These are phyloP conservation scores for Adansonia gregorii DNA, from an alignment of 441 rosid genomes.

Conservation along the genomic window DNA sequence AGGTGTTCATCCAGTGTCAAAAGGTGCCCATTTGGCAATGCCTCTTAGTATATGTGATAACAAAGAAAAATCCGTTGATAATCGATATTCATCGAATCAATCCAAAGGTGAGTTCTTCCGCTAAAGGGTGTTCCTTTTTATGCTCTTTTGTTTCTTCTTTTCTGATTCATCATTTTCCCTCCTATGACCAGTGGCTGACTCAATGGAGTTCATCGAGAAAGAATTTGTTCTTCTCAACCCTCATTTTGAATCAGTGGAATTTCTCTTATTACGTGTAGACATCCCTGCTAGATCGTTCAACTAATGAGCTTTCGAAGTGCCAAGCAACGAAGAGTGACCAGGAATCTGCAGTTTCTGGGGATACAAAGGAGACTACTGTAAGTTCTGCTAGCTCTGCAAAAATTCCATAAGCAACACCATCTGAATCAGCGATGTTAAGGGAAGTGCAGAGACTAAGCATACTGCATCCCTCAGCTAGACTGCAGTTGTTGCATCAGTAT, in stretches of 20 bases:
- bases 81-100: constrained; percentile 44
- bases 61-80: constrained; percentile 41
- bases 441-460: constrained; percentile 55
- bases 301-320: constrained; percentile 34
- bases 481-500: constrained; percentile 59
- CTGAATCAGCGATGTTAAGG: constrained; percentile 40
- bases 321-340: constrained; percentile 42
- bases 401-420: constrained; percentile 39
- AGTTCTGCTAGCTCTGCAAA: constrained; percentile 27
- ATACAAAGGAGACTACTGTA: constrained; percentile 37
- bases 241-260: constrained; percentile 53
- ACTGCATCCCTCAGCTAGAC: constrained; percentile 62
- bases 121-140: constrained; percentile 14
- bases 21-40: constrained; percentile 34
- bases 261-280: constrained; percentile 59
- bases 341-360: constrained; percentile 39
- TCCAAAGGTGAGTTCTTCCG: constrained; percentile 46
- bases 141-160: constrained; percentile 9
- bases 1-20: constrained; percentile 41
- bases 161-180: constrained; percentile 28
- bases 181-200: constrained; percentile 53
- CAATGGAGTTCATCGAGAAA: constrained; percentile 71
- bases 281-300: constrained; percentile 56
- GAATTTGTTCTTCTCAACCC: constrained; percentile 75
- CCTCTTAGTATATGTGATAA: constrained; percentile 39